phyloP scores from a whole-genome alignment of 1,284 basidiomycete genomes.

The Irpex sp. region DNA sequence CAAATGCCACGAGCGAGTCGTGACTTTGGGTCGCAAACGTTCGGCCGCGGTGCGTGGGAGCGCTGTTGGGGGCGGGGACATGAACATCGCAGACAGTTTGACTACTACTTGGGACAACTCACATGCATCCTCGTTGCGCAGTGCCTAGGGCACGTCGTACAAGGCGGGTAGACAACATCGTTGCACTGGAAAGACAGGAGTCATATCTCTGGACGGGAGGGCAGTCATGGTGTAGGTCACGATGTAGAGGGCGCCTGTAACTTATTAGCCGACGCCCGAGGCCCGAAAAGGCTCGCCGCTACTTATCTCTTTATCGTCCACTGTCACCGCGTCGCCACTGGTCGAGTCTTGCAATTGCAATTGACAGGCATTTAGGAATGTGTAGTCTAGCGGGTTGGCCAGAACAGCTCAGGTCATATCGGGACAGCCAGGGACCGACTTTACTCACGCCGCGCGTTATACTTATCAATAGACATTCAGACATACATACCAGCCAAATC shows the following conservation, averaged over 20 bases:
- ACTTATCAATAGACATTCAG: too few relatives aligned
- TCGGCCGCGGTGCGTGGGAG: conserved; percentile 1
- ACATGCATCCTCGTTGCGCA: not conserved
- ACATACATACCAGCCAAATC: too few relatives aligned
- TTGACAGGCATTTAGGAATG: too few relatives aligned
- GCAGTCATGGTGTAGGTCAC: conserved; percentile 1
- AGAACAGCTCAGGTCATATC: too few relatives aligned
- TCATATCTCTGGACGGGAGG: not conserved
- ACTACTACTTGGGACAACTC: not conserved
- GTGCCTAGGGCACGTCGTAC: not conserved
- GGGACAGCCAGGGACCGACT: too few relatives aligned
- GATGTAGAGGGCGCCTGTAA: not conserved
- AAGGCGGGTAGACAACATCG: conserved; percentile 2
- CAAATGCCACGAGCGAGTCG: conserved; percentile 37
- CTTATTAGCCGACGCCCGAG: not conserved
- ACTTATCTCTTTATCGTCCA: not conserved
- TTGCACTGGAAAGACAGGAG: not conserved
- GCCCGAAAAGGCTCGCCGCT: not conserved
- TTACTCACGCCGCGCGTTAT: too few relatives aligned
- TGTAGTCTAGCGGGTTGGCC: too few relatives aligned
- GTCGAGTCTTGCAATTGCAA: too few relatives aligned
- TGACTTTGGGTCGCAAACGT: conserved; percentile 13
- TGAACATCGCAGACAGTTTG: not conserved
- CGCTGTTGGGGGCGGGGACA: not conserved
- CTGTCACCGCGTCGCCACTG: too few relatives aligned